Evolutionary conservation across 2,329 filamentous ascomycete species (phyloP), one percentile per base, ranked within the genome.

Genomic region (Trichoderma asperellum): DNA sequence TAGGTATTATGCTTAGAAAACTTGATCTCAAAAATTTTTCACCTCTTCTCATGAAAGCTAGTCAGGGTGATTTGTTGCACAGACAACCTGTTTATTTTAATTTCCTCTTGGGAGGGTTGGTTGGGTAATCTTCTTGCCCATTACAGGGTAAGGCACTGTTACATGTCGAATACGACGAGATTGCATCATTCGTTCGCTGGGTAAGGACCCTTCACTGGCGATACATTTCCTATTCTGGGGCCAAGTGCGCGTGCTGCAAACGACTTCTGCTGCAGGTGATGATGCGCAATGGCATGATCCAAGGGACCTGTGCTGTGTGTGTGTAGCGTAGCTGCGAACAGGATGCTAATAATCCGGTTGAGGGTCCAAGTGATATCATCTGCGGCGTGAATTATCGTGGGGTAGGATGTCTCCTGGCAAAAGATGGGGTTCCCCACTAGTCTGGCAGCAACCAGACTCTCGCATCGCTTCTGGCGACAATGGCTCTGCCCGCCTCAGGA

Each of bases 331-430:
- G 43, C 47, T 37, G 32, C 34, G 56, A 34, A 21, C 32, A 21
- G 18, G 32, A 58, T 4, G 56, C 24, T 10, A 21, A 24, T 21
- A 24, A 24, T 58, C 47, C 53, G 53, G 21, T 43, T 32, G 37
- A 66, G 53, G 53, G 52, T 47, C 29, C 24, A 49, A 32, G 63
- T 66, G 63, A 66, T 66, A 58, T 66, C 63, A 66, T 58, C 63
- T 66, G 63, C 53, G 58, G 53, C 53, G 12, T 61, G 32, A 47
- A 63, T 63, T 58, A 66, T 66, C 63, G 63, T 40, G 63, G 63
- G 63, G 63, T 66, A 35, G 63, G 61, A 56, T 21, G 52, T 10
- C 37, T 57, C 37, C 53, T 34, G 32, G 27, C 27, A 32, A 57
- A 34, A 37, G 40, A 29, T n/a, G 59, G 29, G 29, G 16, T 34